Conservation (phyloP, 108 stramenopile species). For the Epithemia pelagica region DNA sequence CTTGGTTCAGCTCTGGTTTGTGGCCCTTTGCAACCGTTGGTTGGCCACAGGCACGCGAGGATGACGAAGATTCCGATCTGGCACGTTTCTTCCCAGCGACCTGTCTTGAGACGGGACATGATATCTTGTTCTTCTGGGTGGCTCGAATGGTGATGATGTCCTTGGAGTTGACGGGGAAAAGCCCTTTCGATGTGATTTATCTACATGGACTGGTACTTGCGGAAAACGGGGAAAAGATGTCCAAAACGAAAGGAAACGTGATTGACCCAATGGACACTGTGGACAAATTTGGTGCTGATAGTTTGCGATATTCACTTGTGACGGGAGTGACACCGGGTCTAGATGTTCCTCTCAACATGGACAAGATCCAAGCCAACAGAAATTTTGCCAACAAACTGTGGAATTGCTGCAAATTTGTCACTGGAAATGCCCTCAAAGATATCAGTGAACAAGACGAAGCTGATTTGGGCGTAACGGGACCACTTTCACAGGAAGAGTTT, state of each 20-base stretch:
- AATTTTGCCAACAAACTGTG: slow-evolving; percentile 98
- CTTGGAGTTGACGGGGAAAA: slow-evolving; percentile 80
- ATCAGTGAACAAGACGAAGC: slow-evolving; percentile 43
- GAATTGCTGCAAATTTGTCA: slow-evolving; percentile 94
- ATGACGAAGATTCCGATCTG: slow-evolving; percentile 63
- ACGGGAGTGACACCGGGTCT: slow-evolving; percentile 96
- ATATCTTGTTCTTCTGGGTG: slow-evolving; percentile 99
- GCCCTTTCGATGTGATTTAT: slow-evolving; percentile 92
- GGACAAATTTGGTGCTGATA: slow-evolving; percentile 87
- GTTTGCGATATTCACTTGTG: slow-evolving; percentile 87
- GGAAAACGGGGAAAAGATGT: slow-evolving; percentile 95
- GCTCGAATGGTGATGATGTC: slow-evolving; percentile 99
- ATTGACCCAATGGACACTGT: slow-evolving; percentile 97
- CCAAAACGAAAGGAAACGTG: slow-evolving; percentile 98
- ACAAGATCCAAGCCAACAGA: slow-evolving; percentile 80
- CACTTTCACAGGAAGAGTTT: slow-evolving; percentile 74
- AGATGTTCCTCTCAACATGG: slow-evolving; percentile 90
- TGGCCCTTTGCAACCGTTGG: slow-evolving; percentile 98
- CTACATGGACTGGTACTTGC: slow-evolving; percentile 95
- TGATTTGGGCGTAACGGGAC: slow-evolving; percentile 58
- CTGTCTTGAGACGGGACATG: slow-evolving; percentile 96
- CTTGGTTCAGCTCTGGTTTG: slow-evolving; percentile 97
- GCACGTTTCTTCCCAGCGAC: slow-evolving; percentile 89
- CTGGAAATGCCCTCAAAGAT: slow-evolving; percentile 78
- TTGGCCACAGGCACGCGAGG: slow-evolving; percentile 67